These are phyloP conservation scores for Tuctoria greenei DNA, from an alignment of 176 grass and related monocot genomes.

Conservation along the genomic window DNA sequence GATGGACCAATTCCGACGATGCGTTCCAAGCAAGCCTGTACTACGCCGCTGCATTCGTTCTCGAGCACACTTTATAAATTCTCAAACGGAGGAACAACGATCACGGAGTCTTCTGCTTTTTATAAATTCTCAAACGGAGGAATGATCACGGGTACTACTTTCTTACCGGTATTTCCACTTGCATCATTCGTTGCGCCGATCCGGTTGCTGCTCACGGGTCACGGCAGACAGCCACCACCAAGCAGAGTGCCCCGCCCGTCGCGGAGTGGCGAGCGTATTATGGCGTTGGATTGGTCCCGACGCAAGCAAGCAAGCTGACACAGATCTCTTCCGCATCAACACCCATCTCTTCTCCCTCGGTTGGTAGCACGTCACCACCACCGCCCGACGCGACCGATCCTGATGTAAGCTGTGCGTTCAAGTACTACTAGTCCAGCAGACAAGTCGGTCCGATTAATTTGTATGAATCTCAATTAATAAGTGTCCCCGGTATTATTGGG, in stretches of 20 bases:
- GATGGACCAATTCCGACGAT: background rate
- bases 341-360: constrained; percentile 15
- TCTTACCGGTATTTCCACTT: constrained; percentile 11
- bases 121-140: no score
- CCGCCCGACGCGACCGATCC: constrained; percentile 13
- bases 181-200: background rate
- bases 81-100: background rate
- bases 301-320: constrained; percentile 34
- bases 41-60: background rate
- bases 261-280: background rate
- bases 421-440: constrained; percentile 3
- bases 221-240: background rate
- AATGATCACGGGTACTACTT: background rate
- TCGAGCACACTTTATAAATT: background rate
- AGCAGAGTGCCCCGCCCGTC: constrained; percentile 1
- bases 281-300: constrained; percentile 47
- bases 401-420: background rate
- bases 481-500: constrained; percentile 7
- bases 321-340: background rate
- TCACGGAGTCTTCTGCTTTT: background rate
- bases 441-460: constrained; percentile 5
- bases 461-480: background rate
- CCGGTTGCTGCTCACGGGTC: constrained; percentile 11
- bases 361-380: constrained; percentile 45
- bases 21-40: constrained; percentile 1